These are phyloP conservation scores for Chaetomium globosum DNA, from an alignment of 2,329 filamentous ascomycete genomes.

Conservation along the genomic window DNA sequence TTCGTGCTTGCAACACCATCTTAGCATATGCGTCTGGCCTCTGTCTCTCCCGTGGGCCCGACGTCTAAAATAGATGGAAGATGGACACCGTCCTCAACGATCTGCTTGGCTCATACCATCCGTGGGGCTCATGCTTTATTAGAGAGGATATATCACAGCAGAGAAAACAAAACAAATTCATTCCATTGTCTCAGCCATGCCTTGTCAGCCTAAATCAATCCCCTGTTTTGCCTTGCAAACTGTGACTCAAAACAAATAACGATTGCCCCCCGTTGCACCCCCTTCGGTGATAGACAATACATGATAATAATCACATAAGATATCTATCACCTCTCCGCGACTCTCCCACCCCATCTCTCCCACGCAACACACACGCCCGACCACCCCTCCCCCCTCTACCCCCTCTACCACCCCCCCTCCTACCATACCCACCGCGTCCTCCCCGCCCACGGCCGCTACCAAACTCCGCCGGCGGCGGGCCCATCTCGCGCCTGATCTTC, in stretches of 20 bases:
- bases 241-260: neutral
- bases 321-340: neutral
- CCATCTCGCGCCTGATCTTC: constrained; percentile 57
- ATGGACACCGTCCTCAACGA: constrained; percentile 48
- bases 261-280: neutral
- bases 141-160: constrained; percentile 47
- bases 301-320: neutral
- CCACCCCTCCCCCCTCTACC: constrained; percentile 43
- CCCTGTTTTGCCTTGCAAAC: neutral
- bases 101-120: constrained; percentile 49
- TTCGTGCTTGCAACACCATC: constrained; percentile 38
- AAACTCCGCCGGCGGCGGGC: constrained; percentile 53
- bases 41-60: constrained; percentile 46
- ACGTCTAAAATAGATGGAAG: constrained; percentile 53
- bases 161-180: constrained; percentile 14
- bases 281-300: neutral
- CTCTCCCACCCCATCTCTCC: constrained; percentile 25
- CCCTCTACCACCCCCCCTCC: constrained; percentile 44
- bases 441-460: constrained; percentile 43
- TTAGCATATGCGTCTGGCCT: constrained; percentile 51
- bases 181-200: neutral
- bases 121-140: constrained; percentile 51
- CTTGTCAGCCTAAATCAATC: neutral
- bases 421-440: constrained; percentile 44
- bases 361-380: no score